Evolutionary conservation across 2,329 filamentous ascomycete genomes (phyloP).

Genomic region (Plectosphaerella cucumerina): DNA sequence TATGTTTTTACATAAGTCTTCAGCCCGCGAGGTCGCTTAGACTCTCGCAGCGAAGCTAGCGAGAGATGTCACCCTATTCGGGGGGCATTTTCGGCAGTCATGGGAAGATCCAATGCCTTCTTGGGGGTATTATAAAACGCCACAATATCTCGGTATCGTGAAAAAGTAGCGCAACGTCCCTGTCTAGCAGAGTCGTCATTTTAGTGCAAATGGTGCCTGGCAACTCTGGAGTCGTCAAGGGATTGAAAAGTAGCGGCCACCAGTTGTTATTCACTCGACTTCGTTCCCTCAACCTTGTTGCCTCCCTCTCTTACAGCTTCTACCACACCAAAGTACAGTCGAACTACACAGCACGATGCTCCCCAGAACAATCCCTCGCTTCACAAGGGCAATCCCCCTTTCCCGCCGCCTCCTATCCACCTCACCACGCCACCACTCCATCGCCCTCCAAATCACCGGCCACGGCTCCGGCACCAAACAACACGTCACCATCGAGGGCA

Average conservation of each 20-base stretch:
- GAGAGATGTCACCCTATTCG: no score
- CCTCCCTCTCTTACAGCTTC: neutral
- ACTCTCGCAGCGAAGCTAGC: no score
- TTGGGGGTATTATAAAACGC: no score
- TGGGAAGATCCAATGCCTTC: no score
- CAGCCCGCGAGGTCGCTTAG: no score
- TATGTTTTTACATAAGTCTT: no score
- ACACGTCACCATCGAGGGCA: conserved; percentile 17
- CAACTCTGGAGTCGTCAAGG: neutral
- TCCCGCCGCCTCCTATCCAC: neutral
- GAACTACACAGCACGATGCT: neutral
- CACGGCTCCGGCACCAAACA: conserved; percentile 18
- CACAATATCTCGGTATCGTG: neutral
- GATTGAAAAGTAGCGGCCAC: neutral
- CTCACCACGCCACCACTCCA: neutral
- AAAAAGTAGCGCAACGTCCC: neutral
- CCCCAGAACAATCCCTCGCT: neutral
- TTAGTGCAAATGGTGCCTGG: neutral
- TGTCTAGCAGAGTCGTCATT: neutral
- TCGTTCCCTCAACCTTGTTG: neutral
- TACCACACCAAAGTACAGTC: neutral
- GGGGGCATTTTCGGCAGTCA: no score
- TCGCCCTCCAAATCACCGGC: conserved; percentile 17
- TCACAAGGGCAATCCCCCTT: neutral
- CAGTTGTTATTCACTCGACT: neutral